Conservation (phyloP, 371 early-diverging fungal genomes). For the Mucor lusitanicus region DNA sequence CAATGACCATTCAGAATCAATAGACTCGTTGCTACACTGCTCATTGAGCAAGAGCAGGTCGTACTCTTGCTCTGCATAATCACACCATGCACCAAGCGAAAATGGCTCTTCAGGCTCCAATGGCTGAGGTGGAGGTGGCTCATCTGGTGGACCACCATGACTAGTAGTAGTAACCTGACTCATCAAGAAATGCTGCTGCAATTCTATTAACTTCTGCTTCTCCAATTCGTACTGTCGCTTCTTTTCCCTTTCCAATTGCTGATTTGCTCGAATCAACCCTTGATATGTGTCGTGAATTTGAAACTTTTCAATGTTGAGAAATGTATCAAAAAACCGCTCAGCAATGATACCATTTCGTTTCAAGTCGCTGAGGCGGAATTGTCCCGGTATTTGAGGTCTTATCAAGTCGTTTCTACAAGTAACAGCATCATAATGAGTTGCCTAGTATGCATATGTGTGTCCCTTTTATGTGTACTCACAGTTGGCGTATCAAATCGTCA, state of each 20-base stretch:
- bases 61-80: constrained; percentile 25
- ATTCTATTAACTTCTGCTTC: neutral
- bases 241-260: constrained; percentile 27
- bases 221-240: constrained; percentile 6
- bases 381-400: constrained; percentile 38
- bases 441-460: too few relatives aligned
- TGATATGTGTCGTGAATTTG: constrained; percentile 49
- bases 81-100: constrained; percentile 16
- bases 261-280: constrained; percentile 35
- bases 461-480: constrained; percentile 17
- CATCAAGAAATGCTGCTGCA: neutral
- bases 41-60: constrained; percentile 17
- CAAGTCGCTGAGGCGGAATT: constrained; percentile 41
- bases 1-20: constrained; percentile 3
- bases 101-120: constrained; percentile 2
- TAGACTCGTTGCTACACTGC: neutral
- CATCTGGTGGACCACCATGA: neutral
- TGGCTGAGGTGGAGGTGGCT: neutral
- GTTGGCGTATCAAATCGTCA: constrained; percentile 50
- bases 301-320: constrained; percentile 46
- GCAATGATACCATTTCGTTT: constrained; percentile 46
- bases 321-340: constrained; percentile 54
- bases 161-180: neutral
- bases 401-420: constrained; percentile 49
- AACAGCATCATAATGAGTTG: too few relatives aligned